phyloP scores from a whole-genome alignment of 768 basidiomycete genomes.

The Lentinula aciculospora region DNA sequence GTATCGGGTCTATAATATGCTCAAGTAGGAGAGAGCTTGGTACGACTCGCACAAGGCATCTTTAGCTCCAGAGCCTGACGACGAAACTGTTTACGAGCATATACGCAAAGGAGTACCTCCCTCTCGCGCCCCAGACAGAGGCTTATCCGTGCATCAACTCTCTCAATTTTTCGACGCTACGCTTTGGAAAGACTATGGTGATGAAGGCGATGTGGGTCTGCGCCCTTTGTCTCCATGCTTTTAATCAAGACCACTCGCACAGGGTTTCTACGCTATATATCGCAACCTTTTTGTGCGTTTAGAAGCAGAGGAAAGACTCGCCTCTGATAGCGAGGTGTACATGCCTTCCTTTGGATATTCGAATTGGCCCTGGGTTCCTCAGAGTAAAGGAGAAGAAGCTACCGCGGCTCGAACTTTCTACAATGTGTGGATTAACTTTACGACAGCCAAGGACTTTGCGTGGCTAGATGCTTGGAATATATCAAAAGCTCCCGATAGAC shows the following conservation, averaged over 20 bases:
- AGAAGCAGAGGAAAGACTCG: slow-evolving; percentile 63
- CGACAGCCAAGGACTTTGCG: slow-evolving; percentile 79
- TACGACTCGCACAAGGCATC: slow-evolving; percentile 91
- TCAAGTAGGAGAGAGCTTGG: slow-evolving; percentile 92
- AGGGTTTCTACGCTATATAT: slow-evolving; percentile 92
- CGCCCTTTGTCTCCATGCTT: not conserved
- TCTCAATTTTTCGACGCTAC: slow-evolving; percentile 77
- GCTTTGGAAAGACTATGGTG: slow-evolving; percentile 62
- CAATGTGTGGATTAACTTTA: slow-evolving; percentile 79
- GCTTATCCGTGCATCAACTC: slow-evolving; percentile 76
- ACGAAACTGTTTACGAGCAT: slow-evolving; percentile 79
- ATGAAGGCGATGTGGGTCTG: slow-evolving; percentile 47
- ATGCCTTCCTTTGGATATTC: slow-evolving; percentile 85
- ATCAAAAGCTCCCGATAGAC: slow-evolving; percentile 81
- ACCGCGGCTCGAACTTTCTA: slow-evolving; percentile 75
- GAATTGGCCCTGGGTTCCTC: slow-evolving; percentile 62
- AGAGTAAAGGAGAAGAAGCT: slow-evolving; percentile 35
- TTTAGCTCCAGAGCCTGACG: slow-evolving; percentile 76
- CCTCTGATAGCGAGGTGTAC: slow-evolving; percentile 34
- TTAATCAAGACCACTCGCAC: not conserved
- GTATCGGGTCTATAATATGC: slow-evolving; percentile 14
- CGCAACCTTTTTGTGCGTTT: slow-evolving; percentile 82
- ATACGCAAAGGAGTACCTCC: slow-evolving; percentile 67
- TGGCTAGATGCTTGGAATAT: slow-evolving; percentile 87
- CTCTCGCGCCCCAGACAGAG: slow-evolving; percentile 54